phyloP scores from a whole-genome alignment of 2,329 filamentous ascomycete genomes.

The Fusarium equiseti region DNA sequence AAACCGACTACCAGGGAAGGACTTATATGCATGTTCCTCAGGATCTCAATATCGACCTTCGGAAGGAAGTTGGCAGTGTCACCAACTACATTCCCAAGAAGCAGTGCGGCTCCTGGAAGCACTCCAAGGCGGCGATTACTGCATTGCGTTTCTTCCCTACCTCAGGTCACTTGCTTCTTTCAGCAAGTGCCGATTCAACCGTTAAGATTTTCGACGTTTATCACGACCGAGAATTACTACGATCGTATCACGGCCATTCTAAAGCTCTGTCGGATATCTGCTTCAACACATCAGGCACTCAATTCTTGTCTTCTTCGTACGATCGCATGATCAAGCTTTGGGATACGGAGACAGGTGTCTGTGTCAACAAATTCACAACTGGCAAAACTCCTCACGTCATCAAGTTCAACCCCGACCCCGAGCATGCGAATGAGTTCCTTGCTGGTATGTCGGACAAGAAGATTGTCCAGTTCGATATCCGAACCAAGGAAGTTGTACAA shows the following conservation, averaged over 20 bases:
- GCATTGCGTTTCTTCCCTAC: constrained; percentile 89
- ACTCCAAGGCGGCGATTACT: constrained; percentile 86
- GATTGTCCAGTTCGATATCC: constrained; percentile 95
- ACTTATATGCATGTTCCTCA: constrained; percentile 98
- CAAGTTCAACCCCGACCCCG: constrained; percentile 86
- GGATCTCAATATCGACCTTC: constrained; percentile 87
- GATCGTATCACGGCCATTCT: constrained; percentile 90
- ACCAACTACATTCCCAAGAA: constrained; percentile 98
- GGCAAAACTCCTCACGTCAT: constrained; percentile 96
- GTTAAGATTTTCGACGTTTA: constrained; percentile 97
- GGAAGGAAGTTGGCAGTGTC: constrained; percentile 80
- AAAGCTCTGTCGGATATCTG: constrained; percentile 91
- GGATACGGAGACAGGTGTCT: constrained; percentile 96
- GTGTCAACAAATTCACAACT: constrained; percentile 88
- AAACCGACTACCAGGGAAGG: constrained; percentile 93
- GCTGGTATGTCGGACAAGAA: constrained; percentile 99
- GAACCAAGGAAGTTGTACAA: constrained; percentile 85
- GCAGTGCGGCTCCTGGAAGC: constrained; percentile 90
- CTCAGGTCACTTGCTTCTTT: constrained; percentile 89
- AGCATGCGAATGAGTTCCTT: constrained; percentile 88
- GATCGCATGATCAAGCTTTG: constrained; percentile 97
- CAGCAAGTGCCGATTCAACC: constrained; percentile 88
- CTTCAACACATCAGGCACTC: constrained; percentile 84
- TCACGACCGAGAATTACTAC: constrained; percentile 86
- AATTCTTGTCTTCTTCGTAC: constrained; percentile 91